phyloP scores from a whole-genome alignment of 202 grass and related monocot species.

The Zizania palustris region DNA sequence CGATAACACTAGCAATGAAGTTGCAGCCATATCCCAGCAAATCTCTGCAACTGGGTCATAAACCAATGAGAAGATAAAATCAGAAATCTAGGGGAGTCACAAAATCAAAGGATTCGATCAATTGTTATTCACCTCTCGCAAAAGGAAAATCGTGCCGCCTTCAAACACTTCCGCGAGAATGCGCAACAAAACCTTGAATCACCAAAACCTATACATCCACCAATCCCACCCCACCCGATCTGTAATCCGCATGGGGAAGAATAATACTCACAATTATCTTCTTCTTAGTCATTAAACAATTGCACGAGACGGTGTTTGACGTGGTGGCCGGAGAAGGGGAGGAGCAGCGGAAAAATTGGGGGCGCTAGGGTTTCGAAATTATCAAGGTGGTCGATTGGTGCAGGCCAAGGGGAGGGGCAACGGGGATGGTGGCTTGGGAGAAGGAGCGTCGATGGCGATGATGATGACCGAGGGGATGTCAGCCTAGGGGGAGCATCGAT shows the following conservation, averaged over 20 bases:
- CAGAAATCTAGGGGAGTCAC: slow-evolving; percentile 11
- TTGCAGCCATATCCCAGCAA: not conserved
- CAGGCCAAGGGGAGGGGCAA: too few species aligned
- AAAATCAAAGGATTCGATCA: slow-evolving; percentile 19
- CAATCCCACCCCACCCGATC: slow-evolving; percentile 7
- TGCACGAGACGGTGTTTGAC: too few species aligned
- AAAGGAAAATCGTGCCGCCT: slow-evolving; percentile 19
- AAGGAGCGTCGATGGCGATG: too few species aligned
- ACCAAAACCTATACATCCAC: not conserved
- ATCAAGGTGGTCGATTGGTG: too few species aligned
- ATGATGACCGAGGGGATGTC: too few species aligned
- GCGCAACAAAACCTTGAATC: slow-evolving; percentile 20
- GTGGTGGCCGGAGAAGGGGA: too few species aligned
- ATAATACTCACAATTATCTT: slow-evolving; percentile 13
- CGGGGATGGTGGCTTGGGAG: too few species aligned
- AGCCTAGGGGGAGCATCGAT: too few species aligned
- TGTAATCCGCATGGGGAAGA: not conserved
- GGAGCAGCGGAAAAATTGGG: too few species aligned
- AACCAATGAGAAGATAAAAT: not conserved
- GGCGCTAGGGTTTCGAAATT: too few species aligned
- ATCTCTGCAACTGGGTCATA: slow-evolving; percentile 12
- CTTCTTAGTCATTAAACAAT: too few species aligned
- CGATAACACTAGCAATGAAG: not conserved
- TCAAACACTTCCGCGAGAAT: not conserved
- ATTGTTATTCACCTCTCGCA: slow-evolving; percentile 18